Evolutionary conservation across 345 rosid species (phyloP), one percentile per base, ranked within the genome.

Genomic region (Raphanus sativus): DNA sequence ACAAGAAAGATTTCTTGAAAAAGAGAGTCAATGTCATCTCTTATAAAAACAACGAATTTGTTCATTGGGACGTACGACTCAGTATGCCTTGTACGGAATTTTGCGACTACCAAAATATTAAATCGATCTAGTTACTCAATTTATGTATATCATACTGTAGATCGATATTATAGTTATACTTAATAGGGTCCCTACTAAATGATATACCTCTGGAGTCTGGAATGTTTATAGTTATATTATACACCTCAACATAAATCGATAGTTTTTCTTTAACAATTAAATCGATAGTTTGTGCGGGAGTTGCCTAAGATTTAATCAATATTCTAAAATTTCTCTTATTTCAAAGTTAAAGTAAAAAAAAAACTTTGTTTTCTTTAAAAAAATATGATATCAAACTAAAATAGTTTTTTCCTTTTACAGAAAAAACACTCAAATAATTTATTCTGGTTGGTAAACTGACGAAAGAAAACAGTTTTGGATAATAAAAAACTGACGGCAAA

Each of bases 11-110:
- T 55, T 55, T 50, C 5, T 55, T 3, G 10, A 2, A 2, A 55
- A 55, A 55, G 38, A 64, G 63, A 21, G 69, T 4, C 4, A 59
- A 72, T 45, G 63, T 67, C 28, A 78, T 67, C 64, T 73, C 24
- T 28, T 58, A 65, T 42, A 71, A 21, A 56, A 17, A 36, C 66
- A 65, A 65, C 11, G 56, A 65, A 59, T 26, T 58, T 34, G 29
- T 40, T 67, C 38, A 32, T 25, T 28, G 10, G 40, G 30, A 63
- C 65, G 62, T 71, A 65, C 50, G 71, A 36, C 32, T 13, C 34
- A 12, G 3, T 59, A 70, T 69, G 54, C 45, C 8, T 34, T 28
- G 75, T 71, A 77, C 76, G 76, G 71, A 71, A 38, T 12, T 42
- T 71, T n/a, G 21, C 21, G 21, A 21, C 21, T 21, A 21, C 21